Evolutionary conservation across 805 yeast species (phyloP), one percentile per base, ranked within the genome.

Genomic region (Teunomyces cretensis): DNA sequence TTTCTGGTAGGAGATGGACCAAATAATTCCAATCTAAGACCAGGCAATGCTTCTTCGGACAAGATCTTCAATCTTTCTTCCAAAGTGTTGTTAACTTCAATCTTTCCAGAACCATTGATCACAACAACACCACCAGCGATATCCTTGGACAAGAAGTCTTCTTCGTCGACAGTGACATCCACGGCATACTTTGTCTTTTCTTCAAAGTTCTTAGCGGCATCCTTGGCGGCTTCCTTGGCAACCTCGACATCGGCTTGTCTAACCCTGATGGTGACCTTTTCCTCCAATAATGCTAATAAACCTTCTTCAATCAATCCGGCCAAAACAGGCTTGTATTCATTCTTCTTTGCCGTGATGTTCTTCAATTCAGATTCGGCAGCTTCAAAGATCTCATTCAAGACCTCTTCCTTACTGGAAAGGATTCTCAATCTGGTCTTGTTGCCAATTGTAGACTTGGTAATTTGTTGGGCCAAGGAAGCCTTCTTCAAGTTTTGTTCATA

Each of bases 341-440:
- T 48, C 52, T 76, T 70, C 56, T 87, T 77, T 45, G 76, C 62
- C 41, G 87, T 67, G 52, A 86, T 67, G 46, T 72, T 65, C 57
- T 76, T 76, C 69, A 94, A 79, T 60, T 84, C 78, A 31, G 61
- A 60, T 54, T 79, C 81, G 17, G 97, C 86, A 9, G 72, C 79
- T 44, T 81, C 84, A 57, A 91, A 87, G 51, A 94, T 82, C 15
- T 77, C 82, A 51, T 81, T 81, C 57, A 94, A 73, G 11, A 88
- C 81, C 55, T 83, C 82, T 62, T 92, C 76, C 63, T 91, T 88
- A 45, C 96, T 88, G 13, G 86, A 78, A 56, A 94, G 81, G 30
- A 92, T 83, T 73, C 90, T 86, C 65, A 94, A 84, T 72, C 99
- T 85, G 53, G 96, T 88, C 75, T 94, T 90, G 78, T 94, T 94